phyloP scores from a whole-genome alignment of 768 basidiomycete species.

The Pleurotus pulmonarius region DNA sequence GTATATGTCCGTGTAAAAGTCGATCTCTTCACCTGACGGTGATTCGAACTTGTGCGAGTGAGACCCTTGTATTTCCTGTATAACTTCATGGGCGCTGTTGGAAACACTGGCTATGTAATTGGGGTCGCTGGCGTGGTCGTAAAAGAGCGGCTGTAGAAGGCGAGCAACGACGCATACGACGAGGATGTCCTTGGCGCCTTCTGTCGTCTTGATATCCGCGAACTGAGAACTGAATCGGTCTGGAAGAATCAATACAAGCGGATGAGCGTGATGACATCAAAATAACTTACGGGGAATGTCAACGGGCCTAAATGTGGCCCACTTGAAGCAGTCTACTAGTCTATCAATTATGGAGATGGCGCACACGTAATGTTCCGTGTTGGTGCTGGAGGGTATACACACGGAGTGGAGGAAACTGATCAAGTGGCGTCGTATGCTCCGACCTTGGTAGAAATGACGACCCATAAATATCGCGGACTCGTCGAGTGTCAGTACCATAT shows the following conservation, averaged over 20 bases:
- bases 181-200: not conserved
- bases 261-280: not conserved
- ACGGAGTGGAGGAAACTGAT: not conserved
- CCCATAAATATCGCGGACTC: not conserved
- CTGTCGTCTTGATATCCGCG: not conserved
- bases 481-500: not conserved
- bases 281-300: not conserved
- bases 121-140: not conserved
- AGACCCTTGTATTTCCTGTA: not conserved
- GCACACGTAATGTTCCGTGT: not conserved
- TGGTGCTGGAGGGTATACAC: not conserved
- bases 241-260: not conserved
- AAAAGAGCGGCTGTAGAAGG: not conserved
- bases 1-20: not conserved
- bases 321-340: not conserved
- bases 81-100: not conserved
- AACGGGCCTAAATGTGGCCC: too few relatives aligned
- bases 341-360: not conserved
- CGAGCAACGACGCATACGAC: not conserved
- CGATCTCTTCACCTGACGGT: not conserved
- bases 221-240: not conserved
- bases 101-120: too few relatives aligned
- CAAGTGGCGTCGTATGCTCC: not conserved
- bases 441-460: not conserved
- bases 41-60: not conserved